Conservation (phyloP, 2,329 filamentous ascomycete genomes). For the Seiridium cupressi region DNA sequence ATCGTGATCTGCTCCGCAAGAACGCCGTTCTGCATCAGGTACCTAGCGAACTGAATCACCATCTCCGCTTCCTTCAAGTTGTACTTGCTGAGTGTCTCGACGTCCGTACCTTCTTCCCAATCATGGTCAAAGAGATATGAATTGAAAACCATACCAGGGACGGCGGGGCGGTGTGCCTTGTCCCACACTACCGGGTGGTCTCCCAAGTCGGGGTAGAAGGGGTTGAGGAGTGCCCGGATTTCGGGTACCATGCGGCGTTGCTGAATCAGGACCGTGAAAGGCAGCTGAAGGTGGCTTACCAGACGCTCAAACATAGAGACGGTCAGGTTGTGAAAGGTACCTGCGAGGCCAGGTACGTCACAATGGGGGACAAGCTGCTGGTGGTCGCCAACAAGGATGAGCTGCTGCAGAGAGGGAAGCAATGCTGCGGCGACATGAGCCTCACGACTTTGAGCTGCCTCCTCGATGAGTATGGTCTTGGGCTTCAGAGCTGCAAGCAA, state of each 20-base stretch:
- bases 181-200: slow-evolving; percentile 42
- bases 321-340: slow-evolving; percentile 63
- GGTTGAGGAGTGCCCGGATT: slow-evolving; percentile 42
- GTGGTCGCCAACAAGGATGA: slow-evolving; percentile 71
- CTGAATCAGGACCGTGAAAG: slow-evolving; percentile 61
- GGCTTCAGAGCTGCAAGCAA: slow-evolving; percentile 66
- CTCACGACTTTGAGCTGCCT: slow-evolving; percentile 75
- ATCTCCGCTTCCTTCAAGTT: slow-evolving; percentile 75
- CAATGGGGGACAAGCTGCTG: slow-evolving; percentile 73
- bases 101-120: slow-evolving; percentile 64
- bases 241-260: slow-evolving; percentile 61
- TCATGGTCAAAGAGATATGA: slow-evolving; percentile 50
- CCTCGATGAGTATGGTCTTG: slow-evolving; percentile 70
- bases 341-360: slow-evolving; percentile 57
- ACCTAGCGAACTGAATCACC: slow-evolving; percentile 69
- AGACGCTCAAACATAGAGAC: slow-evolving; percentile 80
- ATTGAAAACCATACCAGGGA: slow-evolving; percentile 43
- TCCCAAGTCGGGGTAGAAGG: slow-evolving; percentile 42
- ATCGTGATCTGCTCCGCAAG: slow-evolving; percentile 66
- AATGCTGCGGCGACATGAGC: slow-evolving; percentile 54
- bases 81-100: slow-evolving; percentile 60
- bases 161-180: slow-evolving; percentile 28
- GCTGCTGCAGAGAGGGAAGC: slow-evolving; percentile 49
- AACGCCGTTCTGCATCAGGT: slow-evolving; percentile 69
- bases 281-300: slow-evolving; percentile 57